Base-by-base conservation (phyloP, 1,139 yeast genomes). In the Yamadazyma triangularis region DNA sequence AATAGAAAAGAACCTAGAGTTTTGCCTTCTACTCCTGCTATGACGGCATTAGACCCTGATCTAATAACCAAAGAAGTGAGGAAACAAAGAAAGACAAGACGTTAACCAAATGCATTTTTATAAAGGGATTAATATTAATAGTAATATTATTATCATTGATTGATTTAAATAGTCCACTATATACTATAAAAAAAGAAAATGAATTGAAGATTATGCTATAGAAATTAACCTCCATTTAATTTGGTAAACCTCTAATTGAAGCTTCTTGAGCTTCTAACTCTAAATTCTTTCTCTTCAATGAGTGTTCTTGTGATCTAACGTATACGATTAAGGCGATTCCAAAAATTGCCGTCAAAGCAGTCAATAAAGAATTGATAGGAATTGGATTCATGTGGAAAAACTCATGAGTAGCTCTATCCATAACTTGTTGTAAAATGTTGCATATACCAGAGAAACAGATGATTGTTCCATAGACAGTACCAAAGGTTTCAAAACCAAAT, bases 401-500 rank as follows among this genome's bases (percentile, higher is more conserved):
- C 26, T 69, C 68, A 50, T 86, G 94, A 0, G 96, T 87, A 20
- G 70, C 47, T 30, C 62, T 64, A 50, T 88, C 96, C 54, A 88
- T 59, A 3, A 65, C 61, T 20, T 83, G 78, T 51, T 86, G 95
- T 10, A 74, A 51, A 42, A 87, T 64, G 54, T 87, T 89, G 55
- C 82, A 75, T 15, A 81, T 45, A 2, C 96, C 96, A 11, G 95
- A 76, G 38, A 84, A 64, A 36, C 89, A 81, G 48, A 87, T 85
- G 47, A 87, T 72, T 8, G 89, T 64, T 0, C 97, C 97, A 52
- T 89, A 89, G n/a, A 88, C 78, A 1, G 89, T 80, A 24, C 96
- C 96, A 58, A 89, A 89, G 1, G 94, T 87, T 35, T 78, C 83
- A 55, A 84, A 88, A 0, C 97, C 97, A 62, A 89, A 89, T 13